phyloP scores from a whole-genome alignment of 768 basidiomycete genomes.

The Hemileccinum impolitum region DNA sequence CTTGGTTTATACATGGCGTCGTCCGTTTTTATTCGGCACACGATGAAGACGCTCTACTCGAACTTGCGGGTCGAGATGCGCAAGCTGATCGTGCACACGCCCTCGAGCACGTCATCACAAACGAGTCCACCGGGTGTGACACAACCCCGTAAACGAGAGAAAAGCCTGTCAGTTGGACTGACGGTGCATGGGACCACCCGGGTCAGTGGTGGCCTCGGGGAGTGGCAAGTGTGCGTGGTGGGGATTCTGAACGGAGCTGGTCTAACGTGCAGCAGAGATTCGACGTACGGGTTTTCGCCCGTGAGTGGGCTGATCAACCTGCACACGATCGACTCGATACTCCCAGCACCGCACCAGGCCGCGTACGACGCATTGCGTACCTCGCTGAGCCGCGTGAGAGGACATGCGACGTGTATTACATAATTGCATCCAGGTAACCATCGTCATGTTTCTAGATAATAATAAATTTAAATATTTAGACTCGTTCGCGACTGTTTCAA shows the following conservation, averaged over 20 bases:
- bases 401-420: conserved; percentile 28
- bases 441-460: too few species aligned
- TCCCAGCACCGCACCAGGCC: conserved; percentile 69
- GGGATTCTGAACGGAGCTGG: not conserved
- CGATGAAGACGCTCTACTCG: conserved; percentile 71
- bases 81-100: conserved; percentile 38
- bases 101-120: not conserved
- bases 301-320: conserved; percentile 56
- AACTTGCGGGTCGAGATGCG: conserved; percentile 56
- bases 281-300: conserved; percentile 73
- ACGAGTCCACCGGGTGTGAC: not conserved
- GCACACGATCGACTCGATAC: conserved; percentile 72
- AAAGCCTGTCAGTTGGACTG: conserved; percentile 53
- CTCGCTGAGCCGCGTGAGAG: too few species aligned
- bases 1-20: conserved; percentile 69
- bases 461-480: not conserved
- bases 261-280: conserved; percentile 43
- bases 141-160: conserved; percentile 41
- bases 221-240: conserved; percentile 68
- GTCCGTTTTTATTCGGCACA: conserved; percentile 65
- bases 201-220: conserved; percentile 56
- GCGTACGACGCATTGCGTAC: conserved; percentile 66
- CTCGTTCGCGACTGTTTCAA: not conserved
- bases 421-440: not conserved
- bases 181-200: conserved; percentile 56